phyloP scores from a whole-genome alignment of 2,329 filamentous ascomycete genomes.

The Allantophomopsis cytisporea region DNA sequence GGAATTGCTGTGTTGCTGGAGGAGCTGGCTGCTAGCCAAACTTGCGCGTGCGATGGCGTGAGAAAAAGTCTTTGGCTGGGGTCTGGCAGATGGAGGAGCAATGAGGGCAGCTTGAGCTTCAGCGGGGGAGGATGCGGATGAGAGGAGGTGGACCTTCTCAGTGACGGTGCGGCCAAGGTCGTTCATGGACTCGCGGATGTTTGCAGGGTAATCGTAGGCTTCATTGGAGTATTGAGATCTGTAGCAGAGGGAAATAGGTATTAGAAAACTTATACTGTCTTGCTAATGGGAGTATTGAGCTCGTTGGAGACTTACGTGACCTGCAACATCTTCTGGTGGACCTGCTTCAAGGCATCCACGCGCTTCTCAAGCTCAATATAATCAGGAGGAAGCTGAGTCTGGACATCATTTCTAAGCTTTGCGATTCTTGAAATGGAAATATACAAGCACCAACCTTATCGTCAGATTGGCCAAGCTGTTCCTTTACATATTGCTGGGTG shows the following conservation, averaged over 20 bases:
- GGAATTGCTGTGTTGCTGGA: constrained; percentile 72
- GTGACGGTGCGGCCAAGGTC: constrained; percentile 91
- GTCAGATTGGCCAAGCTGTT: constrained; percentile 87
- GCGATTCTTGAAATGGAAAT: constrained; percentile 1
- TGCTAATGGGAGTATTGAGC: neutral
- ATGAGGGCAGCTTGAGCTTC: constrained; percentile 92
- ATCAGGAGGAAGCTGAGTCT: constrained; percentile 94
- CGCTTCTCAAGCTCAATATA: constrained; percentile 98
- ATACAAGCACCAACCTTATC: constrained; percentile 54
- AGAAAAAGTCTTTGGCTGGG: constrained; percentile 96
- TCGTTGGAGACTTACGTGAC: constrained; percentile 58
- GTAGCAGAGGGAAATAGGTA: neutral
- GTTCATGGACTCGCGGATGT: constrained; percentile 95
- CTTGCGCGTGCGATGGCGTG: constrained; percentile 90
- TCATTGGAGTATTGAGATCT: constrained; percentile 85
- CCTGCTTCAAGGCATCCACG: constrained; percentile 91
- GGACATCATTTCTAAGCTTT: constrained; percentile 3
- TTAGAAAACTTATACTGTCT: neutral
- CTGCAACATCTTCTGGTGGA: constrained; percentile 92
- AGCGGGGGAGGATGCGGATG: constrained; percentile 69
- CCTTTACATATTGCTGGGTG: constrained; percentile 95
- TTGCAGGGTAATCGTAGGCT: constrained; percentile 85
- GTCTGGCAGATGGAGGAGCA: constrained; percentile 73
- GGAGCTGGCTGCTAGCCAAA: constrained; percentile 71
- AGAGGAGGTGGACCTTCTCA: constrained; percentile 88